Evolutionary conservation across 2,329 filamentous ascomycete species (phyloP).

Genomic region (Elsinoe batatas): DNA sequence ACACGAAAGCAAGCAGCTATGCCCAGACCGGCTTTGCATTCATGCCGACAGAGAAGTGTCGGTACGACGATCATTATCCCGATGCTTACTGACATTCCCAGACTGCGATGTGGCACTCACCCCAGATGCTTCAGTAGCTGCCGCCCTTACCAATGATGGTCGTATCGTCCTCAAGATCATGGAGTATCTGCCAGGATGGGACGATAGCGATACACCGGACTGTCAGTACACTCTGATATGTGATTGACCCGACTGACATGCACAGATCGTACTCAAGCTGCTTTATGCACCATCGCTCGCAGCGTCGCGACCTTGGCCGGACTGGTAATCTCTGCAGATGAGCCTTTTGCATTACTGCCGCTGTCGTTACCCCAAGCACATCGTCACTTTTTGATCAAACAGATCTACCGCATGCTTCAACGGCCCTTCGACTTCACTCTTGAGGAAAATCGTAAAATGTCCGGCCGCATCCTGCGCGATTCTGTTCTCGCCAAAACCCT

Average conservation of each 20-base stretch:
- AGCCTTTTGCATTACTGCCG: conserved; percentile 37
- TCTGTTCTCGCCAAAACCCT: conserved; percentile 63
- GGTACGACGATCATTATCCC: not conserved
- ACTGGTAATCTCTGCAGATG: conserved; percentile 40
- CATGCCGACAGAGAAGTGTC: conserved; percentile 46
- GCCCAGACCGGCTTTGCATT: conserved; percentile 72
- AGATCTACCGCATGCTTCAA: conserved; percentile 60
- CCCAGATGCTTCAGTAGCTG: conserved; percentile 39
- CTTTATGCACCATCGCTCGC: conserved; percentile 25
- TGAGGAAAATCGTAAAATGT: conserved; percentile 55
- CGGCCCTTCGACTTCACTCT: conserved; percentile 73
- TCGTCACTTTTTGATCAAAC: conserved; percentile 53
- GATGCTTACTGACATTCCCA: conserved; percentile 38
- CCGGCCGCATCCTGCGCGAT: conserved; percentile 57
- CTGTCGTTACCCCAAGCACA: conserved; percentile 43
- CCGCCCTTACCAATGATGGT: conserved; percentile 35
- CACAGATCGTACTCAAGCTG: conserved; percentile 19
- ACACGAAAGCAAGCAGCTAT: conserved; percentile 57
- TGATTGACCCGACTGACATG: not conserved
- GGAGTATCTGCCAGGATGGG: conserved; percentile 29
- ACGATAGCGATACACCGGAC: not conserved
- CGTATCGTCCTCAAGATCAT: conserved; percentile 33
- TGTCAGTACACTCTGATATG: not conserved
- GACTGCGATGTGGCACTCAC: conserved; percentile 35
- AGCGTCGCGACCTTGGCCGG: conserved; percentile 27